Percentiles rank a stretch among this genome's conserved stretches.
Conservation (phyloP, 1,139 yeast genomes). For the Kodamaea fungicola region DNA sequence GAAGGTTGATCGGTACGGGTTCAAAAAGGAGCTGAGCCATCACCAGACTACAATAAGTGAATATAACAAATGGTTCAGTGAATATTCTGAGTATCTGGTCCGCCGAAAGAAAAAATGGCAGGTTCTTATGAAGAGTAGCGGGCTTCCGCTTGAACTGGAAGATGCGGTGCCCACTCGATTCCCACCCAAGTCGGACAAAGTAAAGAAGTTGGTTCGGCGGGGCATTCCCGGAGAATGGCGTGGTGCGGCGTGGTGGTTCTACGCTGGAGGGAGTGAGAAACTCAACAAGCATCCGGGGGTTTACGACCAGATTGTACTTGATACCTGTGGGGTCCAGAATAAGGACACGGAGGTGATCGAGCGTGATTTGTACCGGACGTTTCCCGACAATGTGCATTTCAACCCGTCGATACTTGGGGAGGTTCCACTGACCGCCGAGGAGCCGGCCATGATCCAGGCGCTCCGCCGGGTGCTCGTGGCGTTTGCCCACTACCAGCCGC, state of each 20-base stretch:
- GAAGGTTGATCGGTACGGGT: constrained; percentile 76
- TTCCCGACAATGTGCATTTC: constrained; percentile 87
- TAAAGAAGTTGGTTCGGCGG: constrained; percentile 77
- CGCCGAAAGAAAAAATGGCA: constrained; percentile 78
- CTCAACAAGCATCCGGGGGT: constrained; percentile 67
- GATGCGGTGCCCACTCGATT: constrained; percentile 48
- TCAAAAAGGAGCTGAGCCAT: constrained; percentile 58
- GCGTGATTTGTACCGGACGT: constrained; percentile 86
- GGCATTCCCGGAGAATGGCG: constrained; percentile 98
- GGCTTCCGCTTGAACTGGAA: constrained; percentile 42
- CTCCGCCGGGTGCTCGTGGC: constrained; percentile 79
- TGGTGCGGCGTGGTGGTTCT: constrained; percentile 95
- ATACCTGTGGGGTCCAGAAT: constrained; percentile 48
- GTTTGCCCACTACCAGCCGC: constrained; percentile 83
- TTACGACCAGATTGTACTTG: constrained; percentile 62
- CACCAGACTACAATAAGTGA: constrained; percentile 46
- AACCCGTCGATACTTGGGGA: constrained; percentile 19
- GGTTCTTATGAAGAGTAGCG: constrained; percentile 59
- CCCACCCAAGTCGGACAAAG: constrained; percentile 81
- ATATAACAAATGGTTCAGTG: constrained; percentile 72
- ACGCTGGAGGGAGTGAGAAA: constrained; percentile 85
- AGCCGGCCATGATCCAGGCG: constrained; percentile 64
- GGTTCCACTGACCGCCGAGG: constrained; percentile 21
- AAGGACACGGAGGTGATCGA: constrained; percentile 91
- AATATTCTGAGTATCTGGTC: constrained; percentile 59